Conservation (phyloP, 176 grass and related monocot species). For the Elymus sibiricus region DNA sequence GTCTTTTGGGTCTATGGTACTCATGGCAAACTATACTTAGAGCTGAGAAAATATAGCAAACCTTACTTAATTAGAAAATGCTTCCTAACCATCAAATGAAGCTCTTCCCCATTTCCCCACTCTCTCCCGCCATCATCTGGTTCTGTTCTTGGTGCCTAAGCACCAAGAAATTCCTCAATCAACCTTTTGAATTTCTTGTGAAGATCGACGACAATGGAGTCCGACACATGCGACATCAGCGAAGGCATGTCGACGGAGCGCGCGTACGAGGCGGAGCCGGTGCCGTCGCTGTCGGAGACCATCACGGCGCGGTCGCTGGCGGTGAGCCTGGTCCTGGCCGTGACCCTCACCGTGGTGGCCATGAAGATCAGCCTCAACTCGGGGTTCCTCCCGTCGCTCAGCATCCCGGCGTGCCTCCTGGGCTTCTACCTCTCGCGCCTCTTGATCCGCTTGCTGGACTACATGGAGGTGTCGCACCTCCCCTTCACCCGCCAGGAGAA, state of each 20-base stretch:
- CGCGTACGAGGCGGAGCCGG: slow-evolving; percentile 31
- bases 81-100: background rate
- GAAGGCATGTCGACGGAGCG: slow-evolving; percentile 29
- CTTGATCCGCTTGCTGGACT: background rate
- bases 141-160: background rate
- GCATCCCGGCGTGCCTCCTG: slow-evolving; percentile 15
- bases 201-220: slow-evolving; percentile 14
- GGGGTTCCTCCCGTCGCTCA: slow-evolving; percentile 30
- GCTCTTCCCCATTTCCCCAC: background rate
- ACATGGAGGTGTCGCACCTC: background rate
- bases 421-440: slow-evolving; percentile 12
- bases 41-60: background rate
- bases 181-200: background rate
- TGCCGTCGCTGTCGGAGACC: slow-evolving; percentile 4
- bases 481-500: slow-evolving; percentile 35
- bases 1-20: background rate
- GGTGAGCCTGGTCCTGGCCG: slow-evolving; percentile 21
- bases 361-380: slow-evolving; percentile 38
- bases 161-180: background rate
- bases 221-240: background rate
- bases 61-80: background rate
- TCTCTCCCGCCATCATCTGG: background rate
- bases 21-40: slow-evolving; percentile 4
- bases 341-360: slow-evolving; percentile 14
- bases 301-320: slow-evolving; percentile 5